These are phyloP conservation scores for Penicillium corylophilum DNA, from an alignment of 2,329 filamentous ascomycete species.

Conservation along the genomic window DNA sequence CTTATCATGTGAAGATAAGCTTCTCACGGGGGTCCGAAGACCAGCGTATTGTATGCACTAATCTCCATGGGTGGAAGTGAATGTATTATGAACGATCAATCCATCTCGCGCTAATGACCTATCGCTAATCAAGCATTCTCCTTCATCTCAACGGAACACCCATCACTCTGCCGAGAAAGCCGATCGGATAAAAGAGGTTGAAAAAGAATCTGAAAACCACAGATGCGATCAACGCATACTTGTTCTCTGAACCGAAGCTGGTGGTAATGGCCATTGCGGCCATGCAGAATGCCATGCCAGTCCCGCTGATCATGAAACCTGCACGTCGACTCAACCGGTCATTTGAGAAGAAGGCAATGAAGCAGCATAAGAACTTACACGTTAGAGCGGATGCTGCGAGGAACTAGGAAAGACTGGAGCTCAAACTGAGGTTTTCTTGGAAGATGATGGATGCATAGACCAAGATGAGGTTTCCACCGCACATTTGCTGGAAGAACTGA, in stretches of 20 bases:
- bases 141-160: conserved; percentile 17
- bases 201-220: conserved; percentile 24
- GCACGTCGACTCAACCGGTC: conserved; percentile 53
- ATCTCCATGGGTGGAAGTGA: no score
- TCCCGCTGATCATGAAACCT: conserved; percentile 54
- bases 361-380: conserved; percentile 57
- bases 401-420: conserved; percentile 27
- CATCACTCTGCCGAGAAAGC: conserved; percentile 12
- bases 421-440: conserved; percentile 20
- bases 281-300: conserved; percentile 58
- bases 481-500: conserved; percentile 26
- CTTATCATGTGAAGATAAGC: no score
- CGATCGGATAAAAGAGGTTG: conserved; percentile 24
- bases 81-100: no score
- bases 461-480: conserved; percentile 22
- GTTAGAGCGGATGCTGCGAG: conserved; percentile 53
- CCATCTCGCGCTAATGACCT: no score
- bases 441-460: conserved; percentile 23
- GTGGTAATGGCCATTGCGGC: conserved; percentile 48
- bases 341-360: conserved; percentile 53
- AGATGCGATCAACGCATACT: conserved; percentile 12
- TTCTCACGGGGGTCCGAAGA: no score
- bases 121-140: conserved; percentile 14
- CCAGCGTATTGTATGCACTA: no score
- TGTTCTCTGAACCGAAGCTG: conserved; percentile 29